Evolutionary conservation across 2,329 filamentous ascomycete species (phyloP).

Genomic region (Cladosporium colombiae): DNA sequence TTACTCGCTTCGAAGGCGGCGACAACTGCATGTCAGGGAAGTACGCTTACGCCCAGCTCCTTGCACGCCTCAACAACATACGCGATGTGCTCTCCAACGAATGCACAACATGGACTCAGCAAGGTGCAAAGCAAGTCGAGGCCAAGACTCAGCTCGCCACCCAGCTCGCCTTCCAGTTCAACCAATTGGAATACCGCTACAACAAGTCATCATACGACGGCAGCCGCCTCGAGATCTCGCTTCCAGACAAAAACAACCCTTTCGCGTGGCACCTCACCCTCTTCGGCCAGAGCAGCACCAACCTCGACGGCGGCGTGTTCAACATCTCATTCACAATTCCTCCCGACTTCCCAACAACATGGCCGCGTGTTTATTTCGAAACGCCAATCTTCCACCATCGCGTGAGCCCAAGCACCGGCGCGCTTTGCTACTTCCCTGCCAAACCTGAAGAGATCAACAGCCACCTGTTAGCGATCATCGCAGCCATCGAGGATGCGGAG

Average conservation of each 20-base stretch:
- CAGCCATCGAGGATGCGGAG: conserved; percentile 80
- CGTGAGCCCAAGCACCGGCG: conserved; percentile 71
- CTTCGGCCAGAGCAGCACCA: conserved; percentile 89
- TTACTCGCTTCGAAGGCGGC: conserved; percentile 82
- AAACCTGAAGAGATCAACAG: conserved; percentile 74
- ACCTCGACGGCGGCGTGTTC: conserved; percentile 89
- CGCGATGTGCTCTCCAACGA: conserved; percentile 72
- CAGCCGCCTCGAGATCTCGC: conserved; percentile 70
- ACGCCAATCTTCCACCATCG: conserved; percentile 86
- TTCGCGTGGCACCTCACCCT: conserved; percentile 89
- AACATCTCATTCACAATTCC: conserved; percentile 78
- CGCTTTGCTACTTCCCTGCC: conserved; percentile 76
- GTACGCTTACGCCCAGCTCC: conserved; percentile 78
- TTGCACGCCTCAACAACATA: conserved; percentile 67
- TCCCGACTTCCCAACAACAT: conserved; percentile 81
- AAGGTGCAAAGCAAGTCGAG: conserved; percentile 64
- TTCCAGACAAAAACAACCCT: conserved; percentile 74
- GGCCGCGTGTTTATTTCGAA: conserved; percentile 79
- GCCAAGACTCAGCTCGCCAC: conserved; percentile 75
- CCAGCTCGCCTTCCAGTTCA: conserved; percentile 80
- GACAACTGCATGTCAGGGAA: conserved; percentile 82
- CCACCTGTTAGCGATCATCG: conserved; percentile 82
- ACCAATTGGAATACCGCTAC: conserved; percentile 76
- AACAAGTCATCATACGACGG: conserved; percentile 62
- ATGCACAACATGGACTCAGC: conserved; percentile 66